Evolutionary conservation across 768 basidiomycete genomes (phyloP).

Genomic region (Hirschioporus abietinus): DNA sequence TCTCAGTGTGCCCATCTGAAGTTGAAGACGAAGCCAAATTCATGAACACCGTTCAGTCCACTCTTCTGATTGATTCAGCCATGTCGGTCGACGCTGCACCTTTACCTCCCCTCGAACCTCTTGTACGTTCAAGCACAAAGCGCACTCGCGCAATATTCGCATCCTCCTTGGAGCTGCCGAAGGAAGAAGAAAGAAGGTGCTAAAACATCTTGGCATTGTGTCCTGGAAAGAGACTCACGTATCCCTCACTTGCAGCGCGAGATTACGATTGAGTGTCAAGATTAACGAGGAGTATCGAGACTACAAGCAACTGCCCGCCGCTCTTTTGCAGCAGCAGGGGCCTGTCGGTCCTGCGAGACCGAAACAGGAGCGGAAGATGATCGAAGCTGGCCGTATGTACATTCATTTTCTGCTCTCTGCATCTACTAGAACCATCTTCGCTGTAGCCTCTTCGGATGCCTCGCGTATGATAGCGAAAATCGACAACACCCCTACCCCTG

Average conservation of each 20-base stretch:
- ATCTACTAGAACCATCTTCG: slow-evolving; percentile 12
- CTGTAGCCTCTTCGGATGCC: slow-evolving; percentile 44
- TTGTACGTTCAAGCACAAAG: slow-evolving; percentile 61
- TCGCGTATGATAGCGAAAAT: slow-evolving; percentile 63
- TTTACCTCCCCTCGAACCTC: slow-evolving; percentile 60
- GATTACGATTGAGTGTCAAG: slow-evolving; percentile 74
- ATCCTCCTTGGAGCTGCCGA: slow-evolving; percentile 51
- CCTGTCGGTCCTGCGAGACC: slow-evolving; percentile 78
- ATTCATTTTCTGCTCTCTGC: neutral
- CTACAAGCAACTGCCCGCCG: slow-evolving; percentile 77
- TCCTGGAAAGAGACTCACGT: neutral
- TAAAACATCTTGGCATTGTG: slow-evolving; percentile 11
- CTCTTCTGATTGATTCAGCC: slow-evolving; percentile 14
- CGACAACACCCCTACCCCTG: slow-evolving; percentile 63
- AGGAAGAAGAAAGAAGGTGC: slow-evolving; percentile 71
- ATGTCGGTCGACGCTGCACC: slow-evolving; percentile 34
- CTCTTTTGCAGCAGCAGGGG: slow-evolving; percentile 75
- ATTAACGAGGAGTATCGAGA: slow-evolving; percentile 87
- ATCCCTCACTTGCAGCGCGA: slow-evolving; percentile 42
- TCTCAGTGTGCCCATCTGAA: no score
- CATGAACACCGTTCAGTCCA: slow-evolving; percentile 1
- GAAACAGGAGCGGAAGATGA: slow-evolving; percentile 54
- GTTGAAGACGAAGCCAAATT: neutral
- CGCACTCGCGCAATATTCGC: slow-evolving; percentile 69
- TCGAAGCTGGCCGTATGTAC: slow-evolving; percentile 64